These are phyloP conservation scores for Pyrenochaeta sp. DNA, from an alignment of 2,329 filamentous ascomycete species.

Conservation along the genomic window DNA sequence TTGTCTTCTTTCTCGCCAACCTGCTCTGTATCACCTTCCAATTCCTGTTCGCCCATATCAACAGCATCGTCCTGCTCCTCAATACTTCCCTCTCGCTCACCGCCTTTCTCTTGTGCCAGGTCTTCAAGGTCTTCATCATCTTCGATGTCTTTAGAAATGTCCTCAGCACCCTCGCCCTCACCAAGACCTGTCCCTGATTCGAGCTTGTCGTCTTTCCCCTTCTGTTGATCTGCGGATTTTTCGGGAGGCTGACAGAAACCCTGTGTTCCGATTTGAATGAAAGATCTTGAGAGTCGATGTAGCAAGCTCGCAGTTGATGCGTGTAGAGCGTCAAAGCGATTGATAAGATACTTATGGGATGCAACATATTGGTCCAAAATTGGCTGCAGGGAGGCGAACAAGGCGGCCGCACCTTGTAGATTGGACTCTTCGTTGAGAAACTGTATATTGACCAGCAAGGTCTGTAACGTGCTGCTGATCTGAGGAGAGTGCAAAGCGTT, in stretches of 20 bases:
- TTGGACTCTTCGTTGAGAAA: slow-evolving; percentile 49
- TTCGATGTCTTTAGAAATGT: slow-evolving; percentile 96
- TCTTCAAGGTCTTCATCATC: slow-evolving; percentile 94
- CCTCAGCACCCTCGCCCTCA: slow-evolving; percentile 92
- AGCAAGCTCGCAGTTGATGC: slow-evolving; percentile 76
- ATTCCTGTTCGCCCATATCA: slow-evolving; percentile 91
- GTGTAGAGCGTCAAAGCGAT: slow-evolving; percentile 71
- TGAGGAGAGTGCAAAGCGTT: slow-evolving; percentile 67
- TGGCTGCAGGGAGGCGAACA: slow-evolving; percentile 71
- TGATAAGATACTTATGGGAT: slow-evolving; percentile 67
- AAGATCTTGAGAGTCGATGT: slow-evolving; percentile 77
- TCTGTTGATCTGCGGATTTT: slow-evolving; percentile 70
- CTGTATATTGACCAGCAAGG: slow-evolving; percentile 57
- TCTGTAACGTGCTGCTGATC: slow-evolving; percentile 58
- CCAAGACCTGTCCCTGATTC: slow-evolving; percentile 93
- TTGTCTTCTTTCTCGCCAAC: slow-evolving; percentile 62
- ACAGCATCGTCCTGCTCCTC: slow-evolving; percentile 85
- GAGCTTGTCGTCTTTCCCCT: slow-evolving; percentile 77
- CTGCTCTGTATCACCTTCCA: slow-evolving; percentile 84
- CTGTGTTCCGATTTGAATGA: slow-evolving; percentile 79
- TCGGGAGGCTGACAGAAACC: slow-evolving; percentile 94
- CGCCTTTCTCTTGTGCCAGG: slow-evolving; percentile 82
- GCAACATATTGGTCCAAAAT: slow-evolving; percentile 77
- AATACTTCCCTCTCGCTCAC: slow-evolving; percentile 68
- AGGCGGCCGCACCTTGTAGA: slow-evolving; percentile 60